Base-by-base conservation (phyloP, 805 yeast species). In the Saccharomycopsis microspora region DNA sequence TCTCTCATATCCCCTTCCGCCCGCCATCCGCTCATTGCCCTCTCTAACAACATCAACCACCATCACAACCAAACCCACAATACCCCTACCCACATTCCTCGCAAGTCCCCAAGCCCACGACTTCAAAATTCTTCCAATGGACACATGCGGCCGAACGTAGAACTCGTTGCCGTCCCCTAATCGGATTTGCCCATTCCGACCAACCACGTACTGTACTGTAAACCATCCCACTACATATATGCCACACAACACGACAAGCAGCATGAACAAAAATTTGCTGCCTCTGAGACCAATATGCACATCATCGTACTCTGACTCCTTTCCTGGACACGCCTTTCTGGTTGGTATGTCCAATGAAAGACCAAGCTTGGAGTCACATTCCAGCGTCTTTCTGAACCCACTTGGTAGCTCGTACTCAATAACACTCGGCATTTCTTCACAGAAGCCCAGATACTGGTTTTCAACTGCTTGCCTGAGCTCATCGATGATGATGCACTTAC, bases 271-370 rank as follows among this genome's bases (percentile, higher is more conserved):
- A 46, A 82, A 60, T 6, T 75, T 69, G 11, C 70, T 65, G 0
- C 85, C 82, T 10, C 69, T 72, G 4, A 84, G 57, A 2, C 81
- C 78, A 32, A 67, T 66, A 54, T 78, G 74, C 30, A 37, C 66
- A 50, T 71, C 65, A 32, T 65, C 61, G 47, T 78, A 88, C 55
- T 85, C 82, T 9, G 66, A 63, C 51, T 80, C 78, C 57, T 79
- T 84, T 1, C 97, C 97, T 4, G 97, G 96, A 63, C 98, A 93
- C 4, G 96, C 76, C 49, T 66, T 71, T 3, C 82, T 70, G n/a
- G 66, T 69, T 61, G 79, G 73, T 36, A 72, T 70, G 58, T 85
- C 96, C 44, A 85, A 72, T 47, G 71, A 69, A 46, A 76, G 63
- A 3, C 97, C 97, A 9, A 29, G n/a, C n/a, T 41, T 11, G 19